Base-by-base conservation (phyloP, 2,329 filamentous ascomycete genomes). In the Chaetothyriales sp. region DNA sequence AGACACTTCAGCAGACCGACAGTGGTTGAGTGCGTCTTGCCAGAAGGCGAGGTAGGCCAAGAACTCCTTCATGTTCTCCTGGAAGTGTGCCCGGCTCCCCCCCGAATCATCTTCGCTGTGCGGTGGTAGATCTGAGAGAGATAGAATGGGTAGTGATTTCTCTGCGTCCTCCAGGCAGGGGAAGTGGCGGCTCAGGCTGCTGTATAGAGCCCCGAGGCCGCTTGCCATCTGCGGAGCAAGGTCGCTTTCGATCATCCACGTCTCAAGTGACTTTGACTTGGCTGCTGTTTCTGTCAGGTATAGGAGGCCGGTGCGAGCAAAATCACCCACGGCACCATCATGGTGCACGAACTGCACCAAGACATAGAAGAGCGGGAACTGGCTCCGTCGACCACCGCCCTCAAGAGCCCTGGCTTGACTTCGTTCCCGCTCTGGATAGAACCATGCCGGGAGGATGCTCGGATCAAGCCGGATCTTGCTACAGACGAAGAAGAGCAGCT, bases 21-120 rank as follows among this genome's bases (percentile, higher is more conserved):
- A 98, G 67, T 96, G 90, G 65, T 96, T 92, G 54, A 98, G 73
- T 32, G 95, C 89, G 65, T 98, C 92, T 68, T 98, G 92, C 92
- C 92, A 98, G 64, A 98, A 98, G 5, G 93, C 73, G 47, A 98
- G 75, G 63, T 96, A 93, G 0, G 92, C 95, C 43, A 98, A 74
- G 62, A 98, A 98, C 0, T 89, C 94, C 50, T 90, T 82, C 62
- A 96, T 78, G 60, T 95, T 86, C n/a, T 80, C 77, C 61, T 86
- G 84, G 55, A 93, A 88, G 53, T 87, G 80, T 1, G 77, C 72
- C 2, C 83, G 81, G 64, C 84, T 82, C 47, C 86, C 81, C 67
- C 79, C 81, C 60, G 87, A 79, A 57, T 89, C 78, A 61, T 86
- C 79, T 60, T 80, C 75, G 57, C 80, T 79, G 60, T 86, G 83